phyloP scores from a whole-genome alignment of 1,139 yeast species.

The Petasospora fabianii region DNA sequence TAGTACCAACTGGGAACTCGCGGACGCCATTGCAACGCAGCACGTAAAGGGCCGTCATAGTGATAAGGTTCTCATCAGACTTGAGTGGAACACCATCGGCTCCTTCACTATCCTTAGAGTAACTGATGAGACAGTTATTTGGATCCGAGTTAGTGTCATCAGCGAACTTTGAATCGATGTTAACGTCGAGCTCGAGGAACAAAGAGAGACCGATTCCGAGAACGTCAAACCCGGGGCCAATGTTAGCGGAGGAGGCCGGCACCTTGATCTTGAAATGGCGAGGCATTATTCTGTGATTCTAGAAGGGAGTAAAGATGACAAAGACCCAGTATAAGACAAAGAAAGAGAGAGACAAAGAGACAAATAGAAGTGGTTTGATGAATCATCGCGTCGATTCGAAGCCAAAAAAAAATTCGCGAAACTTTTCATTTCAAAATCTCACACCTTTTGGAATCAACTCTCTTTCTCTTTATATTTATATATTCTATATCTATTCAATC shows the following conservation, averaged over 20 bases:
- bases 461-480: no score
- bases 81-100: constrained; percentile 72
- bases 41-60: constrained; percentile 89
- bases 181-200: constrained; percentile 65
- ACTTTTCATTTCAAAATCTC: neutral
- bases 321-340: no score
- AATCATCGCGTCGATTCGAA: constrained; percentile 1
- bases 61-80: constrained; percentile 77
- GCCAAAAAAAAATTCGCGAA: neutral
- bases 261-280: constrained; percentile 61
- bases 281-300: constrained; percentile 22
- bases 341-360: no score
- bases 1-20: constrained; percentile 82
- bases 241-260: constrained; percentile 97
- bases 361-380: neutral
- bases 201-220: constrained; percentile 83
- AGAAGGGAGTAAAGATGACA: neutral
- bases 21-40: constrained; percentile 74
- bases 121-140: constrained; percentile 64
- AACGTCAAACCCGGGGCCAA: constrained; percentile 98
- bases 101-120: constrained; percentile 70
- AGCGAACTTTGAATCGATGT: constrained; percentile 48
- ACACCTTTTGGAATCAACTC: neutral
- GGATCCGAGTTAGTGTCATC: constrained; percentile 53
- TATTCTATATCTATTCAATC: neutral